These are phyloP conservation scores for Cylindrotheca fusiformis DNA, from an alignment of 108 stramenopile genomes.

Conservation along the genomic window DNA sequence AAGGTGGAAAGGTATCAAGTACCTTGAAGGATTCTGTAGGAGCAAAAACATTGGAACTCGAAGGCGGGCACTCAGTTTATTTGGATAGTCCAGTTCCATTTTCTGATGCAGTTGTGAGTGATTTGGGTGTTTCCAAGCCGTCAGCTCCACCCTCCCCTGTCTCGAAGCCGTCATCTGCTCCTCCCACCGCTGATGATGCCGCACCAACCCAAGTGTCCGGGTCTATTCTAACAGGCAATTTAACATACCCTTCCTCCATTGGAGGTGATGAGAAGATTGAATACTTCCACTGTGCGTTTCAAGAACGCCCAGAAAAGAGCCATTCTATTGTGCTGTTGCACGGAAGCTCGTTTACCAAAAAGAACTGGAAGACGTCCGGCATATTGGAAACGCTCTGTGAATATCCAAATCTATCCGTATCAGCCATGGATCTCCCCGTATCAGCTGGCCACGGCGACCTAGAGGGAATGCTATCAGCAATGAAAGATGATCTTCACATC, in stretches of 20 bases:
- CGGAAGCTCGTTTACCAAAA: conserved; percentile 72
- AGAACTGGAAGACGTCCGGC: conserved; percentile 70
- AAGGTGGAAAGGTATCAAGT: conserved; percentile 43
- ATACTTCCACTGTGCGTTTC: background rate
- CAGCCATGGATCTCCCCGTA: conserved; percentile 67
- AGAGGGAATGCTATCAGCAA: conserved; percentile 25
- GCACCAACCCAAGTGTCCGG: too few species aligned
- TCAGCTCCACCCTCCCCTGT: too few species aligned
- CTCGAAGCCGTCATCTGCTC: too few species aligned
- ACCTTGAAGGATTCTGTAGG: conserved; percentile 29
- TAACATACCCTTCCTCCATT: too few species aligned
- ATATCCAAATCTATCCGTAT: conserved; percentile 28
- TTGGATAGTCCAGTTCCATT: conserved; percentile 71
- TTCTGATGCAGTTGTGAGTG: conserved; percentile 22
- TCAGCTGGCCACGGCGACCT: conserved; percentile 38
- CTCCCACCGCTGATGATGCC: too few species aligned
- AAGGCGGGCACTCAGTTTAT: conserved; percentile 72
- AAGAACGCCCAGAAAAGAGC: background rate
- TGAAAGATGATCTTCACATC: conserved; percentile 23
- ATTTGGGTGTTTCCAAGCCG: conserved; percentile 7
- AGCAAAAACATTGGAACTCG: conserved; percentile 54
- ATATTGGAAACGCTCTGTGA: conserved; percentile 53
- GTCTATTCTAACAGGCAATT: too few species aligned
- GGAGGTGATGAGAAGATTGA: too few species aligned
- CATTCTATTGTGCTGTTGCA: conserved; percentile 60